A percentile compares a stretch with the other conserved stretches of the same genome.
Evolutionary conservation across 2,329 filamentous ascomycete species (phyloP).

Genomic region (Alternaria metachromatica): DNA sequence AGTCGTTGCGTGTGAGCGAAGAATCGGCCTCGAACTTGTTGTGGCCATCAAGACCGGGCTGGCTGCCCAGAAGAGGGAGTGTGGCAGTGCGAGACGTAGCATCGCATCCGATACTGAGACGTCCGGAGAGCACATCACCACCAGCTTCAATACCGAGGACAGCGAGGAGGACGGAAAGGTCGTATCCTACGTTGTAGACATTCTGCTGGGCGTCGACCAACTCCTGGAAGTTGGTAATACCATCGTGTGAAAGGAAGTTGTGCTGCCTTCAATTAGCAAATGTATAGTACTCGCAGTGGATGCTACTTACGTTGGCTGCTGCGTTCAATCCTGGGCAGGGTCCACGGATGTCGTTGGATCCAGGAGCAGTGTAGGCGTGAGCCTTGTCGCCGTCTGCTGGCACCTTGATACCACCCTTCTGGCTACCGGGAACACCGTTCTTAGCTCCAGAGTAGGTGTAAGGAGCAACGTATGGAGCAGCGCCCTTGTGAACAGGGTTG

Average conservation of each 20-base stretch:
- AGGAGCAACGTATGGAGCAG: slow-evolving; percentile 21
- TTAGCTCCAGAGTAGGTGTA: slow-evolving; percentile 54
- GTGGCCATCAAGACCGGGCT: slow-evolving; percentile 54
- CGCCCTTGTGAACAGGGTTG: slow-evolving; percentile 31
- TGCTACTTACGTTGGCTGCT: slow-evolving; percentile 45
- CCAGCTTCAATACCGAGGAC: slow-evolving; percentile 50
- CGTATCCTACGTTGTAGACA: slow-evolving; percentile 54
- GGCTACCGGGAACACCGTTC: slow-evolving; percentile 52
- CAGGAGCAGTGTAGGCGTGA: slow-evolving; percentile 24
- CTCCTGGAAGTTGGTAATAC: slow-evolving; percentile 52
- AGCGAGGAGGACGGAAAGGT: slow-evolving; percentile 51
- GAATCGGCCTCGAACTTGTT: slow-evolving; percentile 54
- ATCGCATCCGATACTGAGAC: slow-evolving; percentile 56
- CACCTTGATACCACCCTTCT: slow-evolving; percentile 53
- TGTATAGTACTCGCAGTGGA: background rate
- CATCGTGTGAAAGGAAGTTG: slow-evolving; percentile 52
- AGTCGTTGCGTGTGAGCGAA: slow-evolving; percentile 53
- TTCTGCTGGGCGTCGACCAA: slow-evolving; percentile 57
- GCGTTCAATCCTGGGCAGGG: slow-evolving; percentile 54
- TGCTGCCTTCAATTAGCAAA: slow-evolving; percentile 10
- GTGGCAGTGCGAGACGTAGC: slow-evolving; percentile 51
- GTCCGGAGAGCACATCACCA: slow-evolving; percentile 52
- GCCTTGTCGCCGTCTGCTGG: slow-evolving; percentile 52
- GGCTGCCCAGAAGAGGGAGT: slow-evolving; percentile 38
- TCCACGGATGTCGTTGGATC: slow-evolving; percentile 34